Evolutionary conservation across 2,329 filamentous ascomycete species (phyloP), one percentile per base, ranked within the genome.

Genomic region (Elsinoe batatas): DNA sequence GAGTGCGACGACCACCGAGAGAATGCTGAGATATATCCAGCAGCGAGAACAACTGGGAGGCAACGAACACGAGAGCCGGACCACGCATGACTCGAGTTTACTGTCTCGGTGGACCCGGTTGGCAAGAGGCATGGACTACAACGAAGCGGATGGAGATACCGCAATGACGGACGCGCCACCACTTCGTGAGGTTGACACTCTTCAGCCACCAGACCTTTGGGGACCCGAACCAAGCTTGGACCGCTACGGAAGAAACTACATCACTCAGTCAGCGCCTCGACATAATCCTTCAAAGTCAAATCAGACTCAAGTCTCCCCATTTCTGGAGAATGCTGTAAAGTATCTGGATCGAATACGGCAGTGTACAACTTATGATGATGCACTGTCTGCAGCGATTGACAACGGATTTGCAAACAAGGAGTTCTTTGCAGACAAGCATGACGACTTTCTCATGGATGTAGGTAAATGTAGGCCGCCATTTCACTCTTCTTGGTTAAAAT

Each of bases 291-390:
- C 15, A 15, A 55, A 55, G 18, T 15, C 53, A 13, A 42, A 17
- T 33, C 51, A 54, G 35, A 54, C 38, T 5, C 38, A 42, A 36
- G 51, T 53, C 8, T 57, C 69, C 36, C 66, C 69, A 12, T 67
- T 71, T 51, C 65, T 85, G 53, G 79, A 82, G 63, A 77, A 79
- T 60, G 77, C 79, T 1, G 78, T 85, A 62, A 77, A 75, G 61
- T 85, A 85, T 64, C 73, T 85, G 13, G 77, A 80, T 55, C 74
- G 75, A 53, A 70, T 85, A 59, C 78, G 80, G 13, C 72, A 73
- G 54, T 79, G 76, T 30, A 72, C 67, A 55, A 74, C 72, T 11
- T 73, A 77, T 53, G 75, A 81, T 58, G 79, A 83, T 59, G 77
- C 77, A 58, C 67, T 81, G 15, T 72, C 71, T 35, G 73, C 72